phyloP scores from a whole-genome alignment of 2,329 filamentous ascomycete species.

The Ambrosiella xylebori region DNA sequence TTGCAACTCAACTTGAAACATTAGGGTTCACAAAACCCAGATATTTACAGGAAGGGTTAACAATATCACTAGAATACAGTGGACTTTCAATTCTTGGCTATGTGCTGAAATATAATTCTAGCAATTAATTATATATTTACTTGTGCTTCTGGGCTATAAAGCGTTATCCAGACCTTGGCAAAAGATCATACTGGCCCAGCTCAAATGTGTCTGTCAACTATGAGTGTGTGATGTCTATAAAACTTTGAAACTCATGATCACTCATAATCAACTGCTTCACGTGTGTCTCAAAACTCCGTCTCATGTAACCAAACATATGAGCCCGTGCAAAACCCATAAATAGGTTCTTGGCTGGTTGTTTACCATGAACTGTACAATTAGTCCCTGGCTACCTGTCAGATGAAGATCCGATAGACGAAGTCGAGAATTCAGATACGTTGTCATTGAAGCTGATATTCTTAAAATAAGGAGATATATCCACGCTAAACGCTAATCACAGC shows the following conservation, averaged over 20 bases:
- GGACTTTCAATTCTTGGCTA: not conserved
- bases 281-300: not conserved
- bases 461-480: not conserved
- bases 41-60: not conserved
- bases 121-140: too few species aligned
- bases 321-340: not conserved
- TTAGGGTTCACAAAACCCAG: not conserved
- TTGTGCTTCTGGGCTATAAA: too few species aligned
- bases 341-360: not conserved
- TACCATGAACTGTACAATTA: not conserved
- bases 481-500: not conserved
- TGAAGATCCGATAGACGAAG: not conserved
- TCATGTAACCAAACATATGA: not conserved
- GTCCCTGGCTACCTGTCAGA: not conserved
- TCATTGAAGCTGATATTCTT: not conserved
- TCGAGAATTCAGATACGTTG: not conserved
- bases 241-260: not conserved
- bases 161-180: too few species aligned
- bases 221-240: not conserved
- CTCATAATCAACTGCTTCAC: not conserved
- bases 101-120: too few species aligned
- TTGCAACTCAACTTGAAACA: not conserved
- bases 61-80: not conserved
- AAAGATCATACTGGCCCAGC: not conserved
- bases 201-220: not conserved